Evolutionary conservation across 2,329 filamentous ascomycete genomes (phyloP), one percentile per base, ranked within the genome.

Genomic region (Claviceps capensis): DNA sequence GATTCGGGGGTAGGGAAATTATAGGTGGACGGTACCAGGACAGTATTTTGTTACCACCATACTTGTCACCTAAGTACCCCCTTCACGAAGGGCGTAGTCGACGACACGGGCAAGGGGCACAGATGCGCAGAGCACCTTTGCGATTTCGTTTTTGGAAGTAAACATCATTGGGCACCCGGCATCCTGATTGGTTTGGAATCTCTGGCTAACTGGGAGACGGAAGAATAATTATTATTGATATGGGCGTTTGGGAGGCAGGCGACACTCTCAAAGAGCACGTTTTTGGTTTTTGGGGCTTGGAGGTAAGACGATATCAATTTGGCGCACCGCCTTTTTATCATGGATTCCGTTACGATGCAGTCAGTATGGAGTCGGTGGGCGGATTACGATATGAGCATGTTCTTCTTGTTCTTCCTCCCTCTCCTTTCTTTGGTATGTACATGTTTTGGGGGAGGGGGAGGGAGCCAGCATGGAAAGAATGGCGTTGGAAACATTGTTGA

Each of bases 1-100:
- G 49, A 47, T 62, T 52, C 58, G 62, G 46, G 55, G 58, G 48
- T 60, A 50, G 58, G 57, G 49, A 60, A 58, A 51, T 58, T 60
- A 52, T 58, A 54, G 42, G 50, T 52, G 53, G 38, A 44, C 45
- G 48, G 42, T 30, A 30, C 16, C 14, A 5, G 8, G 19, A 9
- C 2, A 14, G 14, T 13, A n/a, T 26, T 16, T 42, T 40, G 14
- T 19, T 4, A 40, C 30, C 34, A 46, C n/a, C 44, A 36, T 17
- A 11, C 17, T n/a, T 23, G 4, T 30, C 17, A 19, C 36, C 38
- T 37, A 13, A 6, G n/a, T 23, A 9, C 30, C 30, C 30, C 30
- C 4, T 34, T 34, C 30, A 26, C 23, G 34, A 40, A 14, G 19
- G 17, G n/a, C 14, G 1, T 11, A 22, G 48, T 43, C 9, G n/a